Conservation (phyloP, 371 early-diverging fungal species). For the Vairimorpha necatrix region DNA sequence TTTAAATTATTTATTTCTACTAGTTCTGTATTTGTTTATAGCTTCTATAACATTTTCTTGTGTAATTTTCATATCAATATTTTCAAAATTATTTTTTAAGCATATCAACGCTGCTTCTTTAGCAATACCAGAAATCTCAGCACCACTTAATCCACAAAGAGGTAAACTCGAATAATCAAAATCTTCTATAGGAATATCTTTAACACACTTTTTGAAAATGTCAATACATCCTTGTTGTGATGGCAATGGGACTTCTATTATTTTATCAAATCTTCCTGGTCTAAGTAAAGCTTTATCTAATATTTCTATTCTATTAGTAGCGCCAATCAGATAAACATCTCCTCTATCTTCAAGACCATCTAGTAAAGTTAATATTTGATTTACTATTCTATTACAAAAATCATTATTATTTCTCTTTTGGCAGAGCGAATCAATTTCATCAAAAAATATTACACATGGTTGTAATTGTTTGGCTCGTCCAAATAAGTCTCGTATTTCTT, state of each 20-base stretch:
- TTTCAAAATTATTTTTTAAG: conserved; percentile 54
- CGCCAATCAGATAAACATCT: conserved; percentile 77
- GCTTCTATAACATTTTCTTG: conserved; percentile 3
- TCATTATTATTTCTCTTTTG: conserved; percentile 66
- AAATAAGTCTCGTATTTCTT: conserved; percentile 91
- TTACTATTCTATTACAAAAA: conserved; percentile 77
- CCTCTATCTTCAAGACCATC: conserved; percentile 81
- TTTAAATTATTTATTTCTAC: not conserved
- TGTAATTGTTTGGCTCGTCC: conserved; percentile 82
- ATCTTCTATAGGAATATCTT: conserved; percentile 45
- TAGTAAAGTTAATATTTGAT: conserved; percentile 88
- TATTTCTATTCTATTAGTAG: conserved; percentile 88
- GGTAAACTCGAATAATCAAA: conserved; percentile 46
- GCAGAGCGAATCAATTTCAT: conserved; percentile 96
- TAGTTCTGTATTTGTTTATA: conserved; percentile 9
- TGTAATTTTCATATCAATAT: not conserved
- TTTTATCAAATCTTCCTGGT: conserved; percentile 92
- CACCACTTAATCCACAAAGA: conserved; percentile 61
- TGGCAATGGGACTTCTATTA: conserved; percentile 81
- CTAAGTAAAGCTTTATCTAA: conserved; percentile 94
- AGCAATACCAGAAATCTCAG: conserved; percentile 61
- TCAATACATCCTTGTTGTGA: conserved; percentile 65
- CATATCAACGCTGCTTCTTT: conserved; percentile 59
- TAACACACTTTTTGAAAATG: conserved; percentile 60
- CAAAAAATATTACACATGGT: conserved; percentile 85